phyloP scores from a whole-genome alignment of 495 filamentous ascomycete genomes.

The Lophiotrema nucula region DNA sequence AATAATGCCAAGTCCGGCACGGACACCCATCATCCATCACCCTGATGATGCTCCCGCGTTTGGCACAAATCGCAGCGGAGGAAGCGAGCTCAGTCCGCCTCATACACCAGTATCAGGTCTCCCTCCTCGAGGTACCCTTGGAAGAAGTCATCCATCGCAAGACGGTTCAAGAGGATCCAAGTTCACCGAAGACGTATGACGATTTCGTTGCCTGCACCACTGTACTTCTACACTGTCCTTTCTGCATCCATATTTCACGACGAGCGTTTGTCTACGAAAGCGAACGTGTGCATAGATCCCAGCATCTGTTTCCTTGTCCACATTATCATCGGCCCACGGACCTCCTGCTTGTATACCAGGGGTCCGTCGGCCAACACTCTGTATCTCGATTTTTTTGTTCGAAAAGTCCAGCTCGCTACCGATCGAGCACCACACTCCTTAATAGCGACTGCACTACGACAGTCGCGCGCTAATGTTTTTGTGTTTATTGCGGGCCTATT shows the following conservation, averaged over 20 bases:
- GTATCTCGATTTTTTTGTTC: not conserved
- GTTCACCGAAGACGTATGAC: constrained; percentile 49
- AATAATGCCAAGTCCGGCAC: constrained; percentile 50
- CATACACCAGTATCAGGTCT: constrained; percentile 12
- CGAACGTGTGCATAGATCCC: constrained; percentile 9
- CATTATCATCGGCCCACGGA: not conserved
- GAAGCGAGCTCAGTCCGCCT: constrained; percentile 14
- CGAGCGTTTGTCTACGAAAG: constrained; percentile 1
- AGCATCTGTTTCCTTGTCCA: constrained; percentile 6
- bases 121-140: constrained; percentile 47
- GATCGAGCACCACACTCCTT: constrained; percentile 7
- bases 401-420: not conserved
- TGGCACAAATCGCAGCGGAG: constrained; percentile 20
- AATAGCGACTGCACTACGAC: constrained; percentile 1
- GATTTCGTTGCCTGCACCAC: not conserved
- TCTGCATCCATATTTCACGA: constrained; percentile 12
- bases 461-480: constrained; percentile 4
- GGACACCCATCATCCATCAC: constrained; percentile 49
- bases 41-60: constrained; percentile 41
- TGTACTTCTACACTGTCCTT: constrained; percentile 17
- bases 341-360: constrained; percentile 17
- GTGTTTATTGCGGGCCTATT: not conserved
- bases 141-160: constrained; percentile 53
- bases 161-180: constrained; percentile 58
- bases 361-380: not conserved